Conservation (phyloP, 176 grass and related monocot species). For the Musa schizocarpa region DNA sequence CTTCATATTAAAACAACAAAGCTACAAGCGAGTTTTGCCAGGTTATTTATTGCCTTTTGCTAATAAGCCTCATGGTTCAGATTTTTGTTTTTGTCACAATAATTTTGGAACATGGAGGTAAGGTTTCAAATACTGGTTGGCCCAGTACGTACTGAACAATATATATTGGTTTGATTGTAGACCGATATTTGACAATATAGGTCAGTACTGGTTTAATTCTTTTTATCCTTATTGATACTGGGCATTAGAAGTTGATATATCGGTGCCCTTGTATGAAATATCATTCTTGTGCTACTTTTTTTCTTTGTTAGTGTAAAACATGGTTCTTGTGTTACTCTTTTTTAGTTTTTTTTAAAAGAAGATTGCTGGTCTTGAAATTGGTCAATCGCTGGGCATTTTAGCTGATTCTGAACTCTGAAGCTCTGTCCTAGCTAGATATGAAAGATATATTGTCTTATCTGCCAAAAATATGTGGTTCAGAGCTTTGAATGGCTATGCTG, state of each 20-base stretch:
- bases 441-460: neutral
- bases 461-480: conserved; percentile 12
- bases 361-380: neutral
- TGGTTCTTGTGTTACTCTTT: neutral
- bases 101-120: neutral
- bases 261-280: too few relatives aligned
- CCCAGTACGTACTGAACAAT: too few relatives aligned
- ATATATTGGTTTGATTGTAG: too few relatives aligned
- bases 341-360: neutral
- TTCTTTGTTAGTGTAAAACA: neutral
- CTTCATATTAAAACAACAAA: conserved; percentile 82
- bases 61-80: neutral
- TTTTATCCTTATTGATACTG: too few relatives aligned
- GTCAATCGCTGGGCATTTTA: neutral
- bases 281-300: neutral
- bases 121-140: too few relatives aligned
- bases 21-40: conserved; percentile 58
- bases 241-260: too few relatives aligned
- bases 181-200: too few relatives aligned
- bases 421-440: neutral
- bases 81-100: neutral
- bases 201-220: too few relatives aligned
- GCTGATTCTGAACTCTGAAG: neutral
- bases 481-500: conserved; percentile 51
- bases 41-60: conserved; percentile 28